Conservation (phyloP, 768 basidiomycete species). For the Boletus pseudo-olivaceus region DNA sequence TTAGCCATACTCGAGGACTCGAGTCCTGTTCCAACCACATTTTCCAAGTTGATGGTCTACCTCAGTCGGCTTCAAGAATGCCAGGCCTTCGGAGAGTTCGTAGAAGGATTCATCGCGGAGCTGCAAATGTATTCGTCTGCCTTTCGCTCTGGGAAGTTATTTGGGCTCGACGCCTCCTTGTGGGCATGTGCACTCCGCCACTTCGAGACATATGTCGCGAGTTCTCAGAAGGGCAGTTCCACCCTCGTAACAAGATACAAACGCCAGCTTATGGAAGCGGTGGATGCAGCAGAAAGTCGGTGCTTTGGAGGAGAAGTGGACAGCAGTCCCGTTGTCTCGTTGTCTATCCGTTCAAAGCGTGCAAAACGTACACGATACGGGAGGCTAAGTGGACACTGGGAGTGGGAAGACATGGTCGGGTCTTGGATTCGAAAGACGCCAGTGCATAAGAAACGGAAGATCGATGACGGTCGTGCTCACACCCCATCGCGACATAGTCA, state of each 20-base stretch:
- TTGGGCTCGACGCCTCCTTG: slow-evolving; percentile 46
- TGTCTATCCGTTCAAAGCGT: slow-evolving; percentile 2
- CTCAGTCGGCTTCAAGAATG: slow-evolving; percentile 13
- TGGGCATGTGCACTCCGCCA: slow-evolving; percentile 49
- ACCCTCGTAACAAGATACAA: slow-evolving; percentile 34
- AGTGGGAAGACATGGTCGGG: slow-evolving; percentile 46
- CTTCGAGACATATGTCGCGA: slow-evolving; percentile 36
- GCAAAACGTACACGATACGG: slow-evolving; percentile 6
- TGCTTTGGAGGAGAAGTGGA: slow-evolving; percentile 36
- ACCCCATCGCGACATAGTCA: neutral
- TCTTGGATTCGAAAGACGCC: slow-evolving; percentile 44
- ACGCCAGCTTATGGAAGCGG: slow-evolving; percentile 39
- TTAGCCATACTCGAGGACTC: slow-evolving; percentile 25
- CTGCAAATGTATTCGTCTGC: slow-evolving; percentile 24
- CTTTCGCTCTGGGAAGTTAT: slow-evolving; percentile 35
- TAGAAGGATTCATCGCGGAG: slow-evolving; percentile 25
- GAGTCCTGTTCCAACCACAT: slow-evolving; percentile 31
- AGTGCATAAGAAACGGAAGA: slow-evolving; percentile 23
- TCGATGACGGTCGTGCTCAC: neutral
- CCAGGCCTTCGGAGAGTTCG: slow-evolving; percentile 8
- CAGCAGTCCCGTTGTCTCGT: slow-evolving; percentile 16
- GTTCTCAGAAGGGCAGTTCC: slow-evolving; percentile 19
- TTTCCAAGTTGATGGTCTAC: slow-evolving; percentile 26
- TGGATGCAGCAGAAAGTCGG: slow-evolving; percentile 50
- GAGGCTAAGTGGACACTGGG: slow-evolving; percentile 36